A percentile compares a stretch with the other conserved stretches of the same genome.
Evolutionary conservation across 805 yeast species (phyloP).

Genomic region (Millerozyma miso): DNA sequence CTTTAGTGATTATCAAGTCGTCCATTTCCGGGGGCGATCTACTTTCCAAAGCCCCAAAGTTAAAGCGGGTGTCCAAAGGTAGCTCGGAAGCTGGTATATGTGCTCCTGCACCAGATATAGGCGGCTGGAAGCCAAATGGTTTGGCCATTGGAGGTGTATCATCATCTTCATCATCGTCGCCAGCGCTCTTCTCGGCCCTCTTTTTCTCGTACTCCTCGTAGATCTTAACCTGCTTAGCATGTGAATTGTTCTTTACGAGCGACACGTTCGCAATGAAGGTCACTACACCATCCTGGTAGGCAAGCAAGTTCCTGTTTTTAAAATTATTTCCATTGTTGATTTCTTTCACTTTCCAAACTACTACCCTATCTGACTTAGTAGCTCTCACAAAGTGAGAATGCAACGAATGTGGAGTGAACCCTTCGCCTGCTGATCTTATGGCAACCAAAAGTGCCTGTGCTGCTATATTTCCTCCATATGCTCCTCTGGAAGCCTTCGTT

Average conservation of each 20-base stretch:
- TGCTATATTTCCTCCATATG: slow-evolving; percentile 30
- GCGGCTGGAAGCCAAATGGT: slow-evolving; percentile 34
- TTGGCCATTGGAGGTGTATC: slow-evolving; percentile 18
- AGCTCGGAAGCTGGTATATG: slow-evolving; percentile 8
- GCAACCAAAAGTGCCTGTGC: slow-evolving; percentile 36
- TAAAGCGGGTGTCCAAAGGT: slow-evolving; percentile 10
- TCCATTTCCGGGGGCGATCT: slow-evolving; percentile 32
- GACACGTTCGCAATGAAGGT: slow-evolving; percentile 28
- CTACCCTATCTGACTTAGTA: slow-evolving; percentile 9
- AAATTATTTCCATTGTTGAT: slow-evolving; percentile 35
- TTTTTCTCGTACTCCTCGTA: slow-evolving; percentile 19
- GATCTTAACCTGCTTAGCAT: slow-evolving; percentile 12
- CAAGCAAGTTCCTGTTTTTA: slow-evolving; percentile 28
- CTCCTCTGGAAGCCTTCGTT: slow-evolving; percentile 21
- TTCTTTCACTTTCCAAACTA: slow-evolving; percentile 29
- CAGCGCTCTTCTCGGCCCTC: slow-evolving; percentile 21
- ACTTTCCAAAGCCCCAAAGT: slow-evolving; percentile 16
- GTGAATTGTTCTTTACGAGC: slow-evolving; percentile 30
- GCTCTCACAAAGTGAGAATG: slow-evolving; percentile 29
- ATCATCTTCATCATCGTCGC: slow-evolving; percentile 23
- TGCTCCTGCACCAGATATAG: slow-evolving; percentile 30
- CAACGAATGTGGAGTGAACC: slow-evolving; percentile 33
- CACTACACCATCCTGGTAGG: slow-evolving; percentile 21
- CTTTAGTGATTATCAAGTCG: slow-evolving; percentile 19
- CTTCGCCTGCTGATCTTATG: slow-evolving; percentile 21